phyloP scores from a whole-genome alignment of 306 rosid species.

The Luffa acutangula region DNA sequence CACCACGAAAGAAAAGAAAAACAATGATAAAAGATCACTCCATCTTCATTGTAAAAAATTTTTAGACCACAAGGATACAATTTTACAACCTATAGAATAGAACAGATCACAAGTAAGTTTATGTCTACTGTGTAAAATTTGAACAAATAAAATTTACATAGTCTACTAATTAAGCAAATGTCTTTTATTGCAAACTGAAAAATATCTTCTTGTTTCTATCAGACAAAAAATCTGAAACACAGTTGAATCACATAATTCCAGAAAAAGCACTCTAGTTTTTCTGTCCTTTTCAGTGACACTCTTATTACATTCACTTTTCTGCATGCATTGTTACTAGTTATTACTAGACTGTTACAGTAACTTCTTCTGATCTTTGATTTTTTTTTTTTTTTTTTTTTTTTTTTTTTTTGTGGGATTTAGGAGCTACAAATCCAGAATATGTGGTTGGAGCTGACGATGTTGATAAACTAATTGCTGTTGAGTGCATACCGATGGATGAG shows the following conservation, averaged over 20 bases:
- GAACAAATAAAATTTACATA: neutral
- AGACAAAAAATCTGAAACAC: neutral
- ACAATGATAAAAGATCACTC: neutral
- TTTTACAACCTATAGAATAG: neutral
- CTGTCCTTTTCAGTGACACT: neutral
- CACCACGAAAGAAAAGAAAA: neutral
- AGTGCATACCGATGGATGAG: constrained; percentile 97
- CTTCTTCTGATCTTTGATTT: neutral
- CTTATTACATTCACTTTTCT: neutral
- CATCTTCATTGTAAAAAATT: neutral
- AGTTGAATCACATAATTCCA: neutral
- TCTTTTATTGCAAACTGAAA: neutral
- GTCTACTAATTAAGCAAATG: neutral
- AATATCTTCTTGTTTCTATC: neutral
- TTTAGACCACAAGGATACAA: neutral
- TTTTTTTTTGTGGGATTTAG: too few relatives aligned
- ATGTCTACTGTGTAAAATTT: neutral
- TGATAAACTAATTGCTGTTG: constrained; percentile 85
- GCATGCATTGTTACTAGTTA: neutral
- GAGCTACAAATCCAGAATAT: constrained; percentile 98
- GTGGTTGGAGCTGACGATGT: constrained; percentile 87
- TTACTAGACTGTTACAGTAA: neutral
- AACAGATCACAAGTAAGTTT: neutral
- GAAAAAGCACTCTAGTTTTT: neutral
- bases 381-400: too few relatives aligned